These are phyloP conservation scores for Fusarium nelsonii DNA, from an alignment of 2,329 filamentous ascomycete genomes.

Conservation along the genomic window DNA sequence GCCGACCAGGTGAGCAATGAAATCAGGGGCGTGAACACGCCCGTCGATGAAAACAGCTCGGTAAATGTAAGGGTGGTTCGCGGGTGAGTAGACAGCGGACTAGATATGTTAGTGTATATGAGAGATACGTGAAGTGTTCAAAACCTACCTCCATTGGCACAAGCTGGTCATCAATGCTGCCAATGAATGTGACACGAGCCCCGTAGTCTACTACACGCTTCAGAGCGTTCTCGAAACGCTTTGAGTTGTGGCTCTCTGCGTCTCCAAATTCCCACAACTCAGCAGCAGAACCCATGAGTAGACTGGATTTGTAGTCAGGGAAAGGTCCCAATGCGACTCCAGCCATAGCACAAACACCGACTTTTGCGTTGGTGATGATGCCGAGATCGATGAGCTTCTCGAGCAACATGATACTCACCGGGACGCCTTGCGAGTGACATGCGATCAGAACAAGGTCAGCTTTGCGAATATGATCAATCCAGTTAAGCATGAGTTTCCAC, in stretches of 20 bases:
- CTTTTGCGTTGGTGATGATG: conserved; percentile 78
- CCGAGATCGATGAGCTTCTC: conserved; percentile 93
- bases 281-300: conserved; percentile 90
- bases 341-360: conserved; percentile 90
- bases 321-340: conserved; percentile 96
- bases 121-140: neutral
- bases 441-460: conserved; percentile 94
- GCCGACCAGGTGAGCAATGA: conserved; percentile 91
- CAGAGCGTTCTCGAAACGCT: conserved; percentile 81
- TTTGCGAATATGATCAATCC: conserved; percentile 88
- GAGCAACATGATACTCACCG: conserved; percentile 90
- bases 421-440: conserved; percentile 95
- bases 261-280: conserved; percentile 96
- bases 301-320: conserved; percentile 87
- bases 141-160: conserved; percentile 84
- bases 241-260: conserved; percentile 82
- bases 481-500: conserved; percentile 94
- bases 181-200: conserved; percentile 86
- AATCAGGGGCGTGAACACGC: conserved; percentile 90
- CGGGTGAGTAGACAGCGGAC: conserved; percentile 88
- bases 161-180: conserved; percentile 96
- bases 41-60: conserved; percentile 97
- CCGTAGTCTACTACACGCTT: conserved; percentile 81
- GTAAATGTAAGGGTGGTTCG: conserved; percentile 92
- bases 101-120: conserved; percentile 49